A percentile compares a stretch with the other conserved stretches of the same genome.
phyloP scores from a whole-genome alignment of 2,329 filamentous ascomycete species.

The Domatiomyces catenatus region DNA sequence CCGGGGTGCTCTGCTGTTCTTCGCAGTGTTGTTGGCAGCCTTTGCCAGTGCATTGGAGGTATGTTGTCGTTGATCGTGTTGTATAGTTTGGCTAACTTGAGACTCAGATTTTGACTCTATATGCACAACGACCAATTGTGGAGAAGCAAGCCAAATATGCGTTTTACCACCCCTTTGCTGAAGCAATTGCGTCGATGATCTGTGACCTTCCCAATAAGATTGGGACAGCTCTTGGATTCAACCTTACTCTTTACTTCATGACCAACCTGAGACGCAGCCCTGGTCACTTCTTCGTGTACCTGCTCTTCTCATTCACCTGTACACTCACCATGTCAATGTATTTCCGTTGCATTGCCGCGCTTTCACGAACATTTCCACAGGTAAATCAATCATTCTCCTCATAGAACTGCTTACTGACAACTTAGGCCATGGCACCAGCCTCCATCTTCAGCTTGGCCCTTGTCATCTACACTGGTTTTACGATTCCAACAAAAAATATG shows the following conservation, averaged over 20 bases:
- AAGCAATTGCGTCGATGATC: slow-evolving; percentile 72
- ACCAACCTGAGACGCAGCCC: slow-evolving; percentile 60
- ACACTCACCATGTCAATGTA: slow-evolving; percentile 40
- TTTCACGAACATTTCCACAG: slow-evolving; percentile 43
- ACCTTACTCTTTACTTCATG: slow-evolving; percentile 73
- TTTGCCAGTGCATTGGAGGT: slow-evolving; percentile 24
- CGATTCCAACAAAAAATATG: slow-evolving; percentile 44
- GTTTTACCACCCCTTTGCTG: slow-evolving; percentile 78
- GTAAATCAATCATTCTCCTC: too few species aligned
- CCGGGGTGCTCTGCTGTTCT: slow-evolving; percentile 69
- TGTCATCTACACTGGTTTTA: slow-evolving; percentile 53
- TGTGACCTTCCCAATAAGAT: slow-evolving; percentile 74
- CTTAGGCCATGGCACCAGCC: slow-evolving; percentile 42
- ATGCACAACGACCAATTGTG: slow-evolving; percentile 77
- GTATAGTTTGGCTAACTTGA: too few species aligned
- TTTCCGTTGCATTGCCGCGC: slow-evolving; percentile 53
- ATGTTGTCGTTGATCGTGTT: too few species aligned
- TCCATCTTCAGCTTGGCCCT: slow-evolving; percentile 39
- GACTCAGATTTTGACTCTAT: slow-evolving; percentile 41
- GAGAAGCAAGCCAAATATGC: slow-evolving; percentile 81
- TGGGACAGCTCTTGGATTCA: slow-evolving; percentile 56
- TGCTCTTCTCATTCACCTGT: slow-evolving; percentile 49
- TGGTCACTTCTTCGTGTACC: slow-evolving; percentile 71
- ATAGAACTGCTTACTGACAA: slow-evolving; percentile 19
- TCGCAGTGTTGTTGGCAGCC: slow-evolving; percentile 73